Evolutionary conservation across 768 basidiomycete species (phyloP), one percentile per base, ranked within the genome.

Genomic region (Mycena polygramma): DNA sequence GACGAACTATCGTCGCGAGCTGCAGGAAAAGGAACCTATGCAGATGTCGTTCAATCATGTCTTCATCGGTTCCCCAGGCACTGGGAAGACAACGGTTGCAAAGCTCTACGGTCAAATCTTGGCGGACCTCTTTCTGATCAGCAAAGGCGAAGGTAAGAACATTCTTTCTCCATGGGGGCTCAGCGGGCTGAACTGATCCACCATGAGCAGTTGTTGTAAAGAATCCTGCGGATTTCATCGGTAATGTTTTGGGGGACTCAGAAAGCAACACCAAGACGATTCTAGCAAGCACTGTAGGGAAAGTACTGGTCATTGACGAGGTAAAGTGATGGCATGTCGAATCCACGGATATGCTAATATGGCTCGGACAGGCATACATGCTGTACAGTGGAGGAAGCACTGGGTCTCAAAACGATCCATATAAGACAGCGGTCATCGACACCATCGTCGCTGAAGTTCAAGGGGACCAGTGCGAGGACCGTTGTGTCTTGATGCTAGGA

Each of bases 401-500:
- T n/a, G 76, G 75, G 8, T 65, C 76, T 52, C 48, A 75, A 11
- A 79, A 73, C 19, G 90, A 92, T 70, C 77, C 82, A 0, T 92
- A 80, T 78, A 92, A 91, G 71, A 90, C 89, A 1, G 85, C 90
- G 0, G 92, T 93, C 49, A 91, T 92, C 36, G 92, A 93, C 74
- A 92, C 91, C 0, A 87, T 93, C 36, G 91, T 93, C 0, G 92
- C 92, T 0, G 92, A 93, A 76, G 87, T 93, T 4, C 91, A 93
- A 73, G 90, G 86, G 53, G 84, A 85, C 0, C 89, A 89, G 0
- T 91, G 91, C 6, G 92, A 93, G 75, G 91, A 92, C 75, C 84
- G 91, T 37, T 91, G 90, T 62, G 89, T 93, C 0, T 79, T 93
- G 14, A 77, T 92, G 52, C 75, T 91, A 1, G 92, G 91, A 0